phyloP scores from a whole-genome alignment of 1,139 yeast species.

The Pichia sp. region DNA sequence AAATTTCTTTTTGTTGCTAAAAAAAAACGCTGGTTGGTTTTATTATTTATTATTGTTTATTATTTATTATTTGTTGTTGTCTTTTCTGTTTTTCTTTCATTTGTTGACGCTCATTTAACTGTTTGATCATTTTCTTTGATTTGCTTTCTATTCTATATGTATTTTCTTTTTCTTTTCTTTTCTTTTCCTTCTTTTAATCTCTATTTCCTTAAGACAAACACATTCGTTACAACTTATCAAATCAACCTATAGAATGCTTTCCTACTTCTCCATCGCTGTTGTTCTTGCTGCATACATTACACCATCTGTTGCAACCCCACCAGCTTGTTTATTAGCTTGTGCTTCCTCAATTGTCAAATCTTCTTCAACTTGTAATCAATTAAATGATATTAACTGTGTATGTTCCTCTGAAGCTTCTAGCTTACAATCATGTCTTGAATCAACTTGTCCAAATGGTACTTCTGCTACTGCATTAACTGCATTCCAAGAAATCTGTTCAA shows the following conservation, averaged over 20 bases:
- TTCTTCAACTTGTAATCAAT: slow-evolving; percentile 48
- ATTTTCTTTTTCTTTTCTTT: too few species aligned
- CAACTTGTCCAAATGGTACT: slow-evolving; percentile 58
- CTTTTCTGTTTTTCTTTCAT: too few species aligned
- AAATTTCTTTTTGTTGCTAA: too few species aligned
- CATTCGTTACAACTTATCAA: neutral
- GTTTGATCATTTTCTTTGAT: too few species aligned
- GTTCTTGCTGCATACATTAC: slow-evolving; percentile 35
- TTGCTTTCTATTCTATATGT: too few species aligned
- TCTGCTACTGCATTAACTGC: slow-evolving; percentile 52
- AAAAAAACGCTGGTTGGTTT: too few species aligned
- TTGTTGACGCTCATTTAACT: too few species aligned
- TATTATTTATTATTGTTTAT: too few species aligned
- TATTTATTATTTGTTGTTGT: too few species aligned
- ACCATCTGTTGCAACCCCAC: slow-evolving; percentile 65
- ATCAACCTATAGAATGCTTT: slow-evolving; percentile 6
- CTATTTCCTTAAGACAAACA: too few species aligned
- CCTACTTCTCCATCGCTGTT: slow-evolving; percentile 13
- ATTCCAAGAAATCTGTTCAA: slow-evolving; percentile 50
- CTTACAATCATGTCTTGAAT: slow-evolving; percentile 53
- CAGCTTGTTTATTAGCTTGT: slow-evolving; percentile 88
- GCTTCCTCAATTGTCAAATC: slow-evolving; percentile 60
- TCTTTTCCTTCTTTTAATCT: too few species aligned
- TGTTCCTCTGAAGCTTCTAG: slow-evolving; percentile 48
- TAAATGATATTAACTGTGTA: slow-evolving; percentile 61